Conservation (phyloP, 2,329 filamentous ascomycete species). For the Periconia digitata region DNA sequence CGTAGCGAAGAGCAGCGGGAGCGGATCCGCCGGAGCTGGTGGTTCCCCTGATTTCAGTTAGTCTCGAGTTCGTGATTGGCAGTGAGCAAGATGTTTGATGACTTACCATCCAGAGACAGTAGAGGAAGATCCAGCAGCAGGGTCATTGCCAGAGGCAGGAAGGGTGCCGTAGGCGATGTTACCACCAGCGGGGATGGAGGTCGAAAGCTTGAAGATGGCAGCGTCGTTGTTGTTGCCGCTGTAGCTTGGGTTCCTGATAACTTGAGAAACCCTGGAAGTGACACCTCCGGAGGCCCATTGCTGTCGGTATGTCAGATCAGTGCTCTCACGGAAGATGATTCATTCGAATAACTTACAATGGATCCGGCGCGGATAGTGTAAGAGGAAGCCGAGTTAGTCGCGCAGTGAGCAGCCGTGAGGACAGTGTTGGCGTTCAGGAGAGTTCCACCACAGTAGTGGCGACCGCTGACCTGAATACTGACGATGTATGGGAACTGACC, state of each 20-base stretch:
- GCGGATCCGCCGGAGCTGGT: background rate
- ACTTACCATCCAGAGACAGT: constrained; percentile 31
- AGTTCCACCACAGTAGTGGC: constrained; percentile 6
- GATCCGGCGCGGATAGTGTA: constrained; percentile 6
- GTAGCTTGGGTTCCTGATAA: constrained; percentile 25
- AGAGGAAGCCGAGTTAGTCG: background rate
- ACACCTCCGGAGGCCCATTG: constrained; percentile 16
- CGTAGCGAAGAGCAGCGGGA: constrained; percentile 4
- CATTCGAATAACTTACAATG: constrained; percentile 2
- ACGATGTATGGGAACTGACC: constrained; percentile 12
- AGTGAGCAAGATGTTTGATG: background rate
- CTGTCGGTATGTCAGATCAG: background rate
- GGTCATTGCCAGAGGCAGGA: constrained; percentile 25
- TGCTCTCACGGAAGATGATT: constrained; percentile 7
- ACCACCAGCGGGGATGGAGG: constrained; percentile 21
- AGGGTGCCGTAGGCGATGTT: constrained; percentile 25
- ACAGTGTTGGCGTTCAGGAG: constrained; percentile 10
- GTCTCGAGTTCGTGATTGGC: background rate
- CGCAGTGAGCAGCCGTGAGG: constrained; percentile 12
- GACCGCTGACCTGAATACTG: constrained; percentile 1
- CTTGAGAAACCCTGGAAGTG: constrained; percentile 16
- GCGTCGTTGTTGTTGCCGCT: constrained; percentile 16
- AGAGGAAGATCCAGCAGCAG: constrained; percentile 16
- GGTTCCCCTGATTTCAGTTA: constrained; percentile 2
- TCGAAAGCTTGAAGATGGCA: constrained; percentile 22